Percentiles rank a stretch among this genome's conserved stretches.
Conservation (phyloP, 345 rosid species). For the Geranium rotundifolium region DNA sequence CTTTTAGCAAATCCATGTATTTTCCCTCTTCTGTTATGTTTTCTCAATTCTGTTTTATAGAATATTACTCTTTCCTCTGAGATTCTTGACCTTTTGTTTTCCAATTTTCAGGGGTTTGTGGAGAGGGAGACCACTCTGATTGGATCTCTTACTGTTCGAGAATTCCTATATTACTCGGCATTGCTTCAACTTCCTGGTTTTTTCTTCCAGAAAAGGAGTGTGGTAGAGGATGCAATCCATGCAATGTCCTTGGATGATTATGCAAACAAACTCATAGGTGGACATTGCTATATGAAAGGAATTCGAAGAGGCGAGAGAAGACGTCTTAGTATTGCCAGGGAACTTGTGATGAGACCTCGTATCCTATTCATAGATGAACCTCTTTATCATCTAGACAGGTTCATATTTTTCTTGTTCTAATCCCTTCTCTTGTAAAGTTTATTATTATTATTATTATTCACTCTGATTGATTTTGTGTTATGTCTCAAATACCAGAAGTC, state of each 20-base stretch:
- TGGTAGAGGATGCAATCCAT: constrained; percentile 96
- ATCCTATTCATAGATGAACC: constrained; percentile 94
- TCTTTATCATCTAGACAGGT: constrained; percentile 97
- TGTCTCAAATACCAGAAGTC: no score
- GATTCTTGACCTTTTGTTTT: constrained; percentile 5
- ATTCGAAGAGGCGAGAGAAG: constrained; percentile 88
- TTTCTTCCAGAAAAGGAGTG: constrained; percentile 74
- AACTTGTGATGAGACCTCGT: constrained; percentile 94
- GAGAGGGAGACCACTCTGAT: constrained; percentile 74
- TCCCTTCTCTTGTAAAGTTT: no score
- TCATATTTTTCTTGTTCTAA: background rate
- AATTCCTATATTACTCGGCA: constrained; percentile 85
- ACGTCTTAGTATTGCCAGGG: constrained; percentile 90
- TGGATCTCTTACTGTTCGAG: constrained; percentile 89
- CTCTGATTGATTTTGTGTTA: no score
- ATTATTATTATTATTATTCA: no score
- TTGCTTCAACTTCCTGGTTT: constrained; percentile 96
- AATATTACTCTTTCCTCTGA: background rate
- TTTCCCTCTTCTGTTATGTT: no score
- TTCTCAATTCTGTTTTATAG: background rate
- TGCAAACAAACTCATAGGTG: constrained; percentile 92
- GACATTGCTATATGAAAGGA: constrained; percentile 95
- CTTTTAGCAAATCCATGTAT: no score
- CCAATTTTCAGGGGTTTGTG: constrained; percentile 62
- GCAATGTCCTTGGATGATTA: constrained; percentile 90